Conservation (phyloP, 768 basidiomycete species). For the Leccinum obscurum region DNA sequence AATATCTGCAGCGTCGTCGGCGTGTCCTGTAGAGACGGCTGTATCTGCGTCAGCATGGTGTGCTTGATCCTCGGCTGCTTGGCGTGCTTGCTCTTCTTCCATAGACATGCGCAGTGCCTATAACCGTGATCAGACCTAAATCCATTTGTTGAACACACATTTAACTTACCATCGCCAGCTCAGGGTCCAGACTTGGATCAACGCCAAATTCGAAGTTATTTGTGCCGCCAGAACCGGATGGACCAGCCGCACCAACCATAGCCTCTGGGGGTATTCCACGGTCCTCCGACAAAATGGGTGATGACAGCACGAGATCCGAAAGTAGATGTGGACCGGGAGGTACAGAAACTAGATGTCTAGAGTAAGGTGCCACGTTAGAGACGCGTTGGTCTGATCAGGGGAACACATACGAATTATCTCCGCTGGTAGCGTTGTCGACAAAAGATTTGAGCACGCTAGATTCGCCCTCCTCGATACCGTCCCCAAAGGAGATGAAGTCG, state of each 20-base stretch:
- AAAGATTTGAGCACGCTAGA: conserved; percentile 75
- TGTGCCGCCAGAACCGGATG: conserved; percentile 46
- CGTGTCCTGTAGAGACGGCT: conserved; percentile 22
- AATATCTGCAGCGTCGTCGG: conserved; percentile 40
- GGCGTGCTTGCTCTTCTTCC: conserved; percentile 88
- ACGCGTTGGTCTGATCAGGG: neutral
- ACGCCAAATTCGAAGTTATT: conserved; percentile 84
- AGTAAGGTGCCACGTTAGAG: conserved; percentile 1
- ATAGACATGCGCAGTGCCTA: conserved; percentile 97
- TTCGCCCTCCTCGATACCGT: conserved; percentile 73
- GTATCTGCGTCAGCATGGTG: conserved; percentile 30
- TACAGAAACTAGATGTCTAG: conserved; percentile 78
- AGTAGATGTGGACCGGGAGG: conserved; percentile 78
- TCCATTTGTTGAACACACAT: neutral
- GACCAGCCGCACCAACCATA: conserved; percentile 52
- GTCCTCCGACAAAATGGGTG: conserved; percentile 80
- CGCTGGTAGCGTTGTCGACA: conserved; percentile 75
- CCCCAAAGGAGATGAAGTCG: conserved; percentile 89
- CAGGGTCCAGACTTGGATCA: conserved; percentile 94
- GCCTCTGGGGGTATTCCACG: conserved; percentile 68
- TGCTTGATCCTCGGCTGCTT: conserved; percentile 46
- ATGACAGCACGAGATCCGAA: conserved; percentile 79
- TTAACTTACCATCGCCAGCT: conserved; percentile 85
- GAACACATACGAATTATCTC: conserved; percentile 80
- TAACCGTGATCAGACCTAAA: neutral